phyloP scores from a whole-genome alignment of 768 basidiomycete species.

The Suillus subaureus region DNA sequence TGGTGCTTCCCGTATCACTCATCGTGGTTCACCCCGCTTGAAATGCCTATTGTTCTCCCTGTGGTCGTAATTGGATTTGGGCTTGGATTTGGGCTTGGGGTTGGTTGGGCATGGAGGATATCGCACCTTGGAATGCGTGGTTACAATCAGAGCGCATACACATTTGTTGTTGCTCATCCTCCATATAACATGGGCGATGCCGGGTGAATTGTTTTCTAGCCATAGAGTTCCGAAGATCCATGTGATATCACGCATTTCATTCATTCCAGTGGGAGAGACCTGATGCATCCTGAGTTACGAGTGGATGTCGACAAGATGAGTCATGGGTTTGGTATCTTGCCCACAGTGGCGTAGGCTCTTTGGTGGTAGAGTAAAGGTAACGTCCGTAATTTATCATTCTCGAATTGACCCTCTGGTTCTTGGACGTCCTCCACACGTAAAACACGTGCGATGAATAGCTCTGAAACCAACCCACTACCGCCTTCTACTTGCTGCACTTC shows the following conservation, averaged over 20 bases:
- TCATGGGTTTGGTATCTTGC: conserved; percentile 24
- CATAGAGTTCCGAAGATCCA: not conserved
- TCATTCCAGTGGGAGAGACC: not conserved
- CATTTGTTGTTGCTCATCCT: not conserved
- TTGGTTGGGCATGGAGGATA: not conserved
- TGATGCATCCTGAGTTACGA: not conserved
- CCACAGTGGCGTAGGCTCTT: conserved; percentile 57
- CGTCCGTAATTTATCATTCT: conserved; percentile 29
- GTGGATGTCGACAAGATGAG: not conserved
- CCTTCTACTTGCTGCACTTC: conserved; percentile 24
- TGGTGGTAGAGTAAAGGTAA: conserved; percentile 68
- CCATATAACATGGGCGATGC: not conserved
- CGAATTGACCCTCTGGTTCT: conserved; percentile 22
- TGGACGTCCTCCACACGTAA: conserved; percentile 54
- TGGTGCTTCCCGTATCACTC: conserved; percentile 43
- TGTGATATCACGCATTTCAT: not conserved
- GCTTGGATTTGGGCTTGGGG: not conserved
- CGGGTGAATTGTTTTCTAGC: not conserved
- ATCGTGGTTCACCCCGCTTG: too few species aligned
- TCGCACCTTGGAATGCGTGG: not conserved
- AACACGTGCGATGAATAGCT: conserved; percentile 85
- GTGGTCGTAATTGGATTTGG: not conserved
- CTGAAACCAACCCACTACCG: conserved; percentile 48
- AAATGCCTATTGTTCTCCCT: not conserved
- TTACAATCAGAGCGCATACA: not conserved